phyloP scores from a whole-genome alignment of 345 rosid genomes.

The Bruguiera parviflora region DNA sequence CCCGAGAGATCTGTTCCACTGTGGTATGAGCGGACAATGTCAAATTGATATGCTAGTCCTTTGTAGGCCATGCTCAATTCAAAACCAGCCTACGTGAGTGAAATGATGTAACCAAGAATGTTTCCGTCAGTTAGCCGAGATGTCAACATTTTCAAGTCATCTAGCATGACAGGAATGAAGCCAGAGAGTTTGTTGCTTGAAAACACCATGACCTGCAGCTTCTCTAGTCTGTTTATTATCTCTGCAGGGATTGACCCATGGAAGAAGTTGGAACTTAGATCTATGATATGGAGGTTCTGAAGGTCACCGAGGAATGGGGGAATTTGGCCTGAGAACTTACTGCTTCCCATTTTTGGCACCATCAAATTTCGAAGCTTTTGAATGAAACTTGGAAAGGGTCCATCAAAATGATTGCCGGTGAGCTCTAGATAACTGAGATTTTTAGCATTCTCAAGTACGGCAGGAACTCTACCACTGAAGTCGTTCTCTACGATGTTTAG shows the following conservation, averaged over 20 bases:
- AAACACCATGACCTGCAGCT: conserved; percentile 18
- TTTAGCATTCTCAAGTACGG: conserved; percentile 9
- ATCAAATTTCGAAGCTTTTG: not conserved
- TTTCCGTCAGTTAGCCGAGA: conserved; percentile 6
- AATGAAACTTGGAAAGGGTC: conserved; percentile 14
- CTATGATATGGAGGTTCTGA: conserved; percentile 5
- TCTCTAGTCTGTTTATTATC: conserved; percentile 15
- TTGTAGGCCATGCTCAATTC: conserved; percentile 10
- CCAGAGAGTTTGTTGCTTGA: conserved; percentile 19
- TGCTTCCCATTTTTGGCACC: conserved; percentile 6
- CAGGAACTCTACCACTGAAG: conserved; percentile 17
- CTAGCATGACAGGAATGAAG: conserved; percentile 7
- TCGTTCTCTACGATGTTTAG: conserved; percentile 23
- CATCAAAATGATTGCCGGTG: conserved; percentile 7
- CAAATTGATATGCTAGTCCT: not conserved
- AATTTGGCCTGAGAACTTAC: conserved; percentile 10
- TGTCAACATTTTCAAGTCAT: conserved; percentile 4
- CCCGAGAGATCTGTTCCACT: conserved; percentile 17
- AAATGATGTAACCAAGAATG: conserved; percentile 5
- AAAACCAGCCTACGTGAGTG: conserved; percentile 8
- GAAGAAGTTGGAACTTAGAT: conserved; percentile 12
- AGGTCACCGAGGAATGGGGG: conserved; percentile 7
- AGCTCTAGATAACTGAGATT: conserved; percentile 13
- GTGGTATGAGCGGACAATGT: conserved; percentile 5
- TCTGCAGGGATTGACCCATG: conserved; percentile 13